Evolutionary conservation across 1,284 basidiomycete genomes (phyloP).

Genomic region (Papiliotrema flavescens): DNA sequence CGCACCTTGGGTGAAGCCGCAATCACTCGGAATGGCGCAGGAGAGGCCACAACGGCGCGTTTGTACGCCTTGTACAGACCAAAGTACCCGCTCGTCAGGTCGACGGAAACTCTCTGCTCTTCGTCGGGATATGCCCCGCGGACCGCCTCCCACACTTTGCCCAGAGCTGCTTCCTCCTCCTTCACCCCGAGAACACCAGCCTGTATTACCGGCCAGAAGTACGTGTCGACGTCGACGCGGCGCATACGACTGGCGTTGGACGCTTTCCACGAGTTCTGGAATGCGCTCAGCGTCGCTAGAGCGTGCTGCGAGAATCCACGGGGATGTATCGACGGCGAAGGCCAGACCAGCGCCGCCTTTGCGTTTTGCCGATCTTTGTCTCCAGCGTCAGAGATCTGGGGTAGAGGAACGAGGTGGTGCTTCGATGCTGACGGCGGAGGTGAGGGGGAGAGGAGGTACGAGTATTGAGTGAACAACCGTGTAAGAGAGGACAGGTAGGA

Average conservation of each 20-base stretch:
- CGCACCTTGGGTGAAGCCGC: slow-evolving; percentile 80
- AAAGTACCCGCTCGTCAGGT: slow-evolving; percentile 95
- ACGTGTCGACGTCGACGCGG: slow-evolving; percentile 53
- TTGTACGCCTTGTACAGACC: slow-evolving; percentile 82
- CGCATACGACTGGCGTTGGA: slow-evolving; percentile 36
- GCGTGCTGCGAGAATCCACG: slow-evolving; percentile 40
- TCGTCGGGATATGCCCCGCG: slow-evolving; percentile 11
- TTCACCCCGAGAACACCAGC: slow-evolving; percentile 75
- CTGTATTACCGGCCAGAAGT: slow-evolving; percentile 77
- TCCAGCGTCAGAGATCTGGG: slow-evolving; percentile 10
- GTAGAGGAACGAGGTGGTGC: slow-evolving; percentile 33
- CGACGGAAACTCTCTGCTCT: slow-evolving; percentile 34
- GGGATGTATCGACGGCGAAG: slow-evolving; percentile 39
- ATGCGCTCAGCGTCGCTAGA: slow-evolving; percentile 42
- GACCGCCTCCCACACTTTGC: slow-evolving; percentile 44
- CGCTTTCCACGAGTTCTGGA: slow-evolving; percentile 45
- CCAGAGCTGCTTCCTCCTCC: slow-evolving; percentile 71
- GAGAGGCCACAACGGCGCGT: slow-evolving; percentile 60
- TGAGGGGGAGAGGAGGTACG: slow-evolving; percentile 60
- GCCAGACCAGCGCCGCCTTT: slow-evolving; percentile 39
- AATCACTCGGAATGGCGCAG: slow-evolving; percentile 66
- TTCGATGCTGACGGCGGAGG: slow-evolving; percentile 30
- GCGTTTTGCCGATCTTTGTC: not conserved
- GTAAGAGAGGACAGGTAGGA: slow-evolving; percentile 82
- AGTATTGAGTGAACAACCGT: slow-evolving; percentile 65